These are phyloP conservation scores for Trichoderma sp. DNA, from an alignment of 2,329 filamentous ascomycete species.

Conservation along the genomic window DNA sequence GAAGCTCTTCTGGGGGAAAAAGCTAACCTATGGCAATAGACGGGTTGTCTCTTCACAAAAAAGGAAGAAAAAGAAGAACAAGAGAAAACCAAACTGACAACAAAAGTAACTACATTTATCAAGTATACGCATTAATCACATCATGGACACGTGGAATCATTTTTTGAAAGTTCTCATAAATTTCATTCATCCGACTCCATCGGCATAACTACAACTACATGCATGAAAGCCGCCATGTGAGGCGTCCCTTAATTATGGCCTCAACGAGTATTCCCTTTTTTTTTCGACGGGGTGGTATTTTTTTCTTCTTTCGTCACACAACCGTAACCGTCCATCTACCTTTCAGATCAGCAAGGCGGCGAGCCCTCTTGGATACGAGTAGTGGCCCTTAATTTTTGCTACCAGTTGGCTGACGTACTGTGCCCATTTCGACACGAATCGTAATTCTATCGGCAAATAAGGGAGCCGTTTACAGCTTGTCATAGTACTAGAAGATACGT, in stretches of 20 bases:
- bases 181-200: conserved; percentile 41
- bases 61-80: neutral
- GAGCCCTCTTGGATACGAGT: conserved; percentile 31
- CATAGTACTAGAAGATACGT: conserved; percentile 72
- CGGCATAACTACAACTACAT: conserved; percentile 50
- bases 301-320: conserved; percentile 30
- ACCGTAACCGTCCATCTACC: conserved; percentile 26
- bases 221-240: conserved; percentile 39
- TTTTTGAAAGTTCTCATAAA: conserved; percentile 35
- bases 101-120: too few species aligned
- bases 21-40: neutral
- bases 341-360: conserved; percentile 25
- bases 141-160: neutral
- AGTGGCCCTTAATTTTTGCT: conserved; percentile 35
- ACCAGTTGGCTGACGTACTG: conserved; percentile 44
- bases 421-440: conserved; percentile 46
- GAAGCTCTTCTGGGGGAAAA: neutral
- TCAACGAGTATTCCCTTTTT: conserved; percentile 34
- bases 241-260: conserved; percentile 42
- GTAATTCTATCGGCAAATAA: conserved; percentile 48
- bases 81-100: too few species aligned
- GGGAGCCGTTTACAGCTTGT: conserved; percentile 82
- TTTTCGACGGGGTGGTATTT: conserved; percentile 29
- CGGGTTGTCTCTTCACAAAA: neutral
- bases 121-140: neutral